Base-by-base conservation (phyloP, 164 flowering plant species). In the Berberis thunbergii region DNA sequence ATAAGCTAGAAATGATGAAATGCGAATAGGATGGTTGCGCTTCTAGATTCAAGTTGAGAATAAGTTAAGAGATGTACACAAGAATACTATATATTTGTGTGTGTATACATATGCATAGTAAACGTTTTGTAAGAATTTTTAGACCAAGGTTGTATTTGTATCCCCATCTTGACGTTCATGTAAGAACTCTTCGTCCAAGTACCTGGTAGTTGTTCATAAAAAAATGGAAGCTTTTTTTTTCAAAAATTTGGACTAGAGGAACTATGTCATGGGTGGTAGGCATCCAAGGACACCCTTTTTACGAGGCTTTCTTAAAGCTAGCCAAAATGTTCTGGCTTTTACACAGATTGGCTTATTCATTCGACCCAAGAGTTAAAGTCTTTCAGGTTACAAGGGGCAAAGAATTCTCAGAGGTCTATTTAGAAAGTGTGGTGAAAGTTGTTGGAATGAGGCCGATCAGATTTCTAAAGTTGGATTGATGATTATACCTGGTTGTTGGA, bases 221-320 rank as follows among this genome's bases (percentile, higher is more conserved):
- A 90, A 90, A 71, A 93, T 93, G 99, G 99, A 95, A 74, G 83
- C 86, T 49, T 87, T 97, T 0, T 91, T 95, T 73, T 91, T 91
- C 60, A 92, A 90, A 45, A 89, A 88, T 71, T 75, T 87, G 65
- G 99, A 95, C 73, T 97, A 95, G 67, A 65, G 97, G 66, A 89
- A 85, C 59, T 81, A 77, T 67, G 79, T 95, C 1, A 62, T 64
- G 69, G 80, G 87, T n/a, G 97, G 97, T 13, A 90, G 94, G 57
- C 99, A 95, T 69, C 99, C 97, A 61, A 78, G 97, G 70, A 91
- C 97, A 45, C 84, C 26, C 96, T 26, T 91, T 95, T 72, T 95
- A 95, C 76, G 88, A 81, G 75, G 96, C 91, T 4, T 95, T 91
- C 76, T 75, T 91, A 59, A 89, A 86, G 76, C 72, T 95, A 49